Evolutionary conservation across 495 filamentous ascomycete species (phyloP).

Genomic region (Penicillium malachiteum): DNA sequence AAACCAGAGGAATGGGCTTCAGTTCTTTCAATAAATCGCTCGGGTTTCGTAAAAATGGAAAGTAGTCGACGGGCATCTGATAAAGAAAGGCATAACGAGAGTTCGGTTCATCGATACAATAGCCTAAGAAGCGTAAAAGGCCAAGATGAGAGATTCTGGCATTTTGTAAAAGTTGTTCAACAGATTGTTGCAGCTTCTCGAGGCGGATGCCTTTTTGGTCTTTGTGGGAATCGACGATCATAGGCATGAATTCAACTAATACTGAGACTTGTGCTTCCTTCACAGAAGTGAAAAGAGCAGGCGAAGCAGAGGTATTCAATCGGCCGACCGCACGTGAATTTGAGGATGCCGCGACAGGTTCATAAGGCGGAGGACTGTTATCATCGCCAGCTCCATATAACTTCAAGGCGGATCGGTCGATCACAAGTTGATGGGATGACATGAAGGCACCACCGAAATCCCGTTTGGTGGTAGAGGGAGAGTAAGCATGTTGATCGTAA

Average conservation of each 20-base stretch:
- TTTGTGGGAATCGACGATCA: slow-evolving; percentile 38
- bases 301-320: slow-evolving; percentile 41
- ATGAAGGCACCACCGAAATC: slow-evolving; percentile 21
- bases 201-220: slow-evolving; percentile 30
- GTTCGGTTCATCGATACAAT: slow-evolving; percentile 75
- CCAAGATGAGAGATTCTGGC: slow-evolving; percentile 58
- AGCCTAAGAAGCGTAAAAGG: slow-evolving; percentile 76
- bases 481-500: slow-evolving; percentile 18
- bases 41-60: slow-evolving; percentile 45
- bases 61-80: slow-evolving; percentile 66
- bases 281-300: slow-evolving; percentile 28
- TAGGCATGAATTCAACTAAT: slow-evolving; percentile 47
- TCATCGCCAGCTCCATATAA: slow-evolving; percentile 43
- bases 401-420: slow-evolving; percentile 45
- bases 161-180: slow-evolving; percentile 48
- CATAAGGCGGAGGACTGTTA: slow-evolving; percentile 47
- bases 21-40: slow-evolving; percentile 41
- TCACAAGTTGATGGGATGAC: slow-evolving; percentile 33
- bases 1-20: slow-evolving; percentile 47
- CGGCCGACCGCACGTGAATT: slow-evolving; percentile 50
- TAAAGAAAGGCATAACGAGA: slow-evolving; percentile 81
- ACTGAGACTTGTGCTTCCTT: slow-evolving; percentile 45
- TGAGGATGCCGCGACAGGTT: slow-evolving; percentile 41
- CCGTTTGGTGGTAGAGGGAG: slow-evolving; percentile 20
- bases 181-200: slow-evolving; percentile 40